A percentile compares a stretch with the other conserved stretches of the same genome.
These are phyloP conservation scores for Cucurbita moschata DNA, from an alignment of 306 rosid genomes.

Conservation along the genomic window DNA sequence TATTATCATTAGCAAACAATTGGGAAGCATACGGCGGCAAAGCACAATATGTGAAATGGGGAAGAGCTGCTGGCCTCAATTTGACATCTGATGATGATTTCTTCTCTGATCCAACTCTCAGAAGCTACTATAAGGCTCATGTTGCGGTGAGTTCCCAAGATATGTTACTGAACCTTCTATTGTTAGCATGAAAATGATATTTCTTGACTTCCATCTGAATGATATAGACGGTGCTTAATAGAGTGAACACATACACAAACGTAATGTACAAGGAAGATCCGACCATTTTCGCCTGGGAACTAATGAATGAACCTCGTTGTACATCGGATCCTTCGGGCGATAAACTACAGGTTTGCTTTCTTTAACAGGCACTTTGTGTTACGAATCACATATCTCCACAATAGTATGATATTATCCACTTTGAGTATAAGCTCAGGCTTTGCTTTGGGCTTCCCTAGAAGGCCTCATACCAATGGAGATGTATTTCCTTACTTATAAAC, in stretches of 20 bases:
- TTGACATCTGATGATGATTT: slow-evolving; percentile 76
- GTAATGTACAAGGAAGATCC: slow-evolving; percentile 89
- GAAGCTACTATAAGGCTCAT: slow-evolving; percentile 69
- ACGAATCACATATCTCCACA: no score
- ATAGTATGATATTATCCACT: no score
- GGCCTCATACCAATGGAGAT: no score
- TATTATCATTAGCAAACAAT: slow-evolving; percentile 68
- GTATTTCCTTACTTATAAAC: no score
- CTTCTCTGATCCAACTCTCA: slow-evolving; percentile 71
- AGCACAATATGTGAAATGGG: slow-evolving; percentile 89
- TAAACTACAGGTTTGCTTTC: slow-evolving; percentile 50
- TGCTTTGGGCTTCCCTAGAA: no score
- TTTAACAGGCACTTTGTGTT: neutral
- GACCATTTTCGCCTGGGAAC: slow-evolving; percentile 89
- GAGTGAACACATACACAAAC: slow-evolving; percentile 64
- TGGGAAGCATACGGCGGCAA: slow-evolving; percentile 98
- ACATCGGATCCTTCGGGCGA: slow-evolving; percentile 66
- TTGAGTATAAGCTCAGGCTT: no score
- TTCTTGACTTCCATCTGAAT: slow-evolving; percentile 15
- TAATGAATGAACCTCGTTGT: slow-evolving; percentile 94
- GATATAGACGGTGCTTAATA: slow-evolving; percentile 63
- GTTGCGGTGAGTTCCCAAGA: slow-evolving; percentile 44
- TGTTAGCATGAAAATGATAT: neutral
- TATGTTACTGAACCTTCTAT: neutral
- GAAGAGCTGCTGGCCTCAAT: slow-evolving; percentile 73